phyloP scores from a whole-genome alignment of 106 monocot genomes.

The Acorus calamus region DNA sequence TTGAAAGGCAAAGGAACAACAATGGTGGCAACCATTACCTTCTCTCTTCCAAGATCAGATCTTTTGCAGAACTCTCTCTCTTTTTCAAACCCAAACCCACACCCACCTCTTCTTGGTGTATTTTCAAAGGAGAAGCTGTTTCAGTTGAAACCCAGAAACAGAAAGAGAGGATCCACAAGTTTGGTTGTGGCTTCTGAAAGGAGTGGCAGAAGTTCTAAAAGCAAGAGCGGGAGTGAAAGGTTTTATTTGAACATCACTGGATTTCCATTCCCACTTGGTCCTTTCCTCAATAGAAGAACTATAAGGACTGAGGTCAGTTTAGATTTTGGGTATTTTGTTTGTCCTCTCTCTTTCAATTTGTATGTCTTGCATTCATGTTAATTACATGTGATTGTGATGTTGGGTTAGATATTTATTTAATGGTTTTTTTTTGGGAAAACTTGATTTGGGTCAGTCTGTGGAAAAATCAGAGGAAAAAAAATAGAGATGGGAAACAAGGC shows the following conservation, averaged over 20 bases:
- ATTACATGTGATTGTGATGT: no score
- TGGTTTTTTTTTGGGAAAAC: no score
- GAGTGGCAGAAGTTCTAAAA: neutral
- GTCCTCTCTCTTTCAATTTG: no score
- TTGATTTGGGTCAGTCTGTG: no score
- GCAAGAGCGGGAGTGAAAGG: constrained; percentile 30
- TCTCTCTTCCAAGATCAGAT: constrained; percentile 20
- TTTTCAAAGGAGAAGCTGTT: constrained; percentile 9
- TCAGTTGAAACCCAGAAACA: constrained; percentile 2
- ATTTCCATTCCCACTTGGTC: constrained; percentile 93
- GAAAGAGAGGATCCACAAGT: constrained; percentile 5
- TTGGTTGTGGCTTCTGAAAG: constrained; percentile 35
- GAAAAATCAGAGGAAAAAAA: no score
- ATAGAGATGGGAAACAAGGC: no score
- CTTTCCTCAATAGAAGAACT: constrained; percentile 81
- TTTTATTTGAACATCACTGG: constrained; percentile 97
- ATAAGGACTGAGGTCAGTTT: constrained; percentile 69
- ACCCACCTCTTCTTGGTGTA: constrained; percentile 15
- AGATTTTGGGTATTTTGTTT: neutral
- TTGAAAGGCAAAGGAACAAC: no score
- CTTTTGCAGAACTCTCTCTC: constrained; percentile 15
- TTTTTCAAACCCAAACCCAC: constrained; percentile 3
- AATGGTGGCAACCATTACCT: constrained; percentile 32
- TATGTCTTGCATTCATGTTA: no score
- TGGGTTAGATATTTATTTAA: no score